A percentile compares a stretch with the other conserved stretches of the same genome.
Evolutionary conservation across 192 early-diverging fungal species (phyloP).

Genomic region (Coemansia interrupta): DNA sequence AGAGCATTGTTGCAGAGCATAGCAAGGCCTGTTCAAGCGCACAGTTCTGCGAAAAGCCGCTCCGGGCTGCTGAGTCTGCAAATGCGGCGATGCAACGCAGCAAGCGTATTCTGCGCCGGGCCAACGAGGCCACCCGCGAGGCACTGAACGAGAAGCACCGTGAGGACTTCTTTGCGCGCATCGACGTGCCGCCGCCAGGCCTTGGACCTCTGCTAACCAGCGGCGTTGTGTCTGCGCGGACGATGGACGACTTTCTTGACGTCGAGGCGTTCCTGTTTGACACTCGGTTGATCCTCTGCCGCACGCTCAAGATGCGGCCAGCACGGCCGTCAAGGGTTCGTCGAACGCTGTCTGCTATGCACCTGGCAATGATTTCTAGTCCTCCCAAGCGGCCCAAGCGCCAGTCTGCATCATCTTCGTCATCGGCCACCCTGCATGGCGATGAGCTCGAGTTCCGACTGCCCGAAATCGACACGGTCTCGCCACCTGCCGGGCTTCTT

Average conservation of each 20-base stretch:
- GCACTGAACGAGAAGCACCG: slow-evolving; percentile 23
- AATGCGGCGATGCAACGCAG: slow-evolving; percentile 33
- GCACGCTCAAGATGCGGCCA: slow-evolving; percentile 3
- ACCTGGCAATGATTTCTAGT: slow-evolving; percentile 20
- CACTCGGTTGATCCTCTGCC: slow-evolving; percentile 24
- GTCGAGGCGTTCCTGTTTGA: slow-evolving; percentile 40
- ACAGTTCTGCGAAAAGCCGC: slow-evolving; percentile 10
- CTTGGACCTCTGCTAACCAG: slow-evolving; percentile 30
- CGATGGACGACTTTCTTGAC: slow-evolving; percentile 13
- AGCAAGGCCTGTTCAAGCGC: slow-evolving; percentile 13
- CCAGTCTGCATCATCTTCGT: slow-evolving; percentile 26
- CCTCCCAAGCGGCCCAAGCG: slow-evolving; percentile 8
- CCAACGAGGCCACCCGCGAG: slow-evolving; percentile 49
- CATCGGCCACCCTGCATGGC: slow-evolving; percentile 33
- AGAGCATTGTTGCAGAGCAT: slow-evolving; percentile 33
- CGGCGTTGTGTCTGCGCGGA: slow-evolving; percentile 18
- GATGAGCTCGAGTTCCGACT: slow-evolving; percentile 21
- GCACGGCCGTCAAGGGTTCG: slow-evolving; percentile 18
- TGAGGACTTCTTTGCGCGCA: slow-evolving; percentile 31
- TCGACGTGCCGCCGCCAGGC: slow-evolving; percentile 16
- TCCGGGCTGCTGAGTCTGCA: slow-evolving; percentile 25
- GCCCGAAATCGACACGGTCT: slow-evolving; percentile 31
- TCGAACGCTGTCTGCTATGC: slow-evolving; percentile 45
- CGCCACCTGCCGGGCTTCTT: slow-evolving; percentile 14
- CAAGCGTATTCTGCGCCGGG: slow-evolving; percentile 36